Conservation (phyloP, 495 filamentous ascomycete species). For the Margaritispora aquatica region DNA sequence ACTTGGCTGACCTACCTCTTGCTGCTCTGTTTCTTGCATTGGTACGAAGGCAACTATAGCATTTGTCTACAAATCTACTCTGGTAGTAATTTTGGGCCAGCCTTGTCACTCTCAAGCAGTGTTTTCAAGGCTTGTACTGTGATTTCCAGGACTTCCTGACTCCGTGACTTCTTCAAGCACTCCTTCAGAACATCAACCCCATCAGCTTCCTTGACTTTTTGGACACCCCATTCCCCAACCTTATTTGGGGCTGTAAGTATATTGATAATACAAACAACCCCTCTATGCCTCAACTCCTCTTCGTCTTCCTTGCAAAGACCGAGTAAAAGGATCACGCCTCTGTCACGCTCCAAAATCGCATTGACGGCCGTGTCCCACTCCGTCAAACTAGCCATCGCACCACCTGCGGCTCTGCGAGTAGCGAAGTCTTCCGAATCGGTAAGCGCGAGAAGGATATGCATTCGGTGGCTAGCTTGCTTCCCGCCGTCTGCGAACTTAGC, state of each 20-base stretch:
- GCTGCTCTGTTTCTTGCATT: too few relatives aligned
- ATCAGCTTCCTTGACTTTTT: constrained; percentile 40
- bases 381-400: constrained; percentile 78
- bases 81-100: constrained; percentile 6
- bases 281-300: constrained; percentile 70
- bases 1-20: too few relatives aligned
- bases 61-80: neutral
- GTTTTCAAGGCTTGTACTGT: constrained; percentile 36
- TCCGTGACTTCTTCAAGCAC: constrained; percentile 57
- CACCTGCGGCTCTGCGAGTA: constrained; percentile 79
- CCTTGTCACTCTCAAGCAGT: constrained; percentile 13
- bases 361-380: constrained; percentile 67
- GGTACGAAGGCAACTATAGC: neutral
- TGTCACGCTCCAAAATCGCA: constrained; percentile 58
- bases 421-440: constrained; percentile 75
- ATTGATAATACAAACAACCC: constrained; percentile 68
- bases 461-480: constrained; percentile 57
- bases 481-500: constrained; percentile 68
- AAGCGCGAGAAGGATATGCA: constrained; percentile 80
- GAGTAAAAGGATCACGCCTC: constrained; percentile 65
- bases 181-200: constrained; percentile 56
- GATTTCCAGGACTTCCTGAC: constrained; percentile 56
- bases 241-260: constrained; percentile 46
- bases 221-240: constrained; percentile 34
- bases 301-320: constrained; percentile 68